A percentile compares a stretch with the other conserved stretches of the same genome.
These are phyloP conservation scores for Abrus precatorius DNA, from an alignment of 306 rosid genomes.

Conservation along the genomic window DNA sequence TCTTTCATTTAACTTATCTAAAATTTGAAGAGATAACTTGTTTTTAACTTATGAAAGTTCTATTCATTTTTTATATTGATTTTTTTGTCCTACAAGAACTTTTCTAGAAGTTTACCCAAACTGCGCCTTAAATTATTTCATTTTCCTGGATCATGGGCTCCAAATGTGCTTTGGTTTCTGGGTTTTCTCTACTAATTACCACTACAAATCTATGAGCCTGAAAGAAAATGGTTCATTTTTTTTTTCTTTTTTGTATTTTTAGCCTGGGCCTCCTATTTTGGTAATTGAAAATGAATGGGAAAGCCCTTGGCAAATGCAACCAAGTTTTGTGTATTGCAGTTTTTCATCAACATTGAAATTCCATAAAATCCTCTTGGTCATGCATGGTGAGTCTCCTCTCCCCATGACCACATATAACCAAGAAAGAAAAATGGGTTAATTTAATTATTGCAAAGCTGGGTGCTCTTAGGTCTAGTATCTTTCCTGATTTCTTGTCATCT, in stretches of 20 bases:
- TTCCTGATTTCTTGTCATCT: neutral
- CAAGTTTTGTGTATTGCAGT: neutral
- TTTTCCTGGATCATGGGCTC: constrained; percentile 6
- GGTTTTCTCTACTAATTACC: neutral
- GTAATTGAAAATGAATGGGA: constrained; percentile 5
- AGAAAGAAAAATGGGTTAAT: neutral
- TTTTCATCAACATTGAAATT: neutral
- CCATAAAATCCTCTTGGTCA: neutral
- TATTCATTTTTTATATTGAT: no score
- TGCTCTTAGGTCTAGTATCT: neutral
- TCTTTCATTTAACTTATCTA: no score
- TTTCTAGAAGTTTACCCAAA: no score
- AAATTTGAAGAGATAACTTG: no score
- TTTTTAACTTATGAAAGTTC: no score
- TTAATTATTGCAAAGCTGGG: neutral
- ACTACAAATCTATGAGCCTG: neutral
- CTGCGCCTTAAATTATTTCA: neutral
- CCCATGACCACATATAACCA: neutral
- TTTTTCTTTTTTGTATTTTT: neutral
- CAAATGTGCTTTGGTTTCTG: constrained; percentile 23
- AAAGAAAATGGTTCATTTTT: neutral
- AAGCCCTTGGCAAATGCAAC: neutral
- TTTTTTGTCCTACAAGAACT: no score
- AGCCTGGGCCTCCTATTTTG: neutral
- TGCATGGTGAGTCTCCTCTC: neutral